These are phyloP conservation scores for Pseudogymnoascus sp. DNA, from an alignment of 2,329 filamentous ascomycete genomes.

Conservation along the genomic window DNA sequence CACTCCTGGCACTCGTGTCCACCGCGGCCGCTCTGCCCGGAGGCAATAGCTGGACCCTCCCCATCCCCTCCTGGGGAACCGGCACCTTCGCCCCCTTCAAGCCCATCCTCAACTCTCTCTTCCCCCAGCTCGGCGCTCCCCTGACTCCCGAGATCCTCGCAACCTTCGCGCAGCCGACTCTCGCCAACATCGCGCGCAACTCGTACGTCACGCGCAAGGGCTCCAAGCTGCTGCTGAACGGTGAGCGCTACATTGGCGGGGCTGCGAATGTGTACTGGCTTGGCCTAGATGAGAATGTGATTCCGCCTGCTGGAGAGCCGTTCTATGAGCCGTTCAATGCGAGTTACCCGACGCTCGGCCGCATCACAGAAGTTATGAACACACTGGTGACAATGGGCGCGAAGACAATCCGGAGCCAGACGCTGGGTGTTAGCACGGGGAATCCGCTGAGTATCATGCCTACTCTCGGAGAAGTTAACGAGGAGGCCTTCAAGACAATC, in stretches of 20 bases:
- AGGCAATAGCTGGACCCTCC: constrained; percentile 94
- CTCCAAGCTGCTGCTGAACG: constrained; percentile 31
- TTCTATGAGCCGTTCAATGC: constrained; percentile 38
- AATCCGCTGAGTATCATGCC: constrained; percentile 43
- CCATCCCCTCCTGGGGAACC: constrained; percentile 72
- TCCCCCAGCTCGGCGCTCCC: constrained; percentile 10
- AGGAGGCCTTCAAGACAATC: constrained; percentile 38
- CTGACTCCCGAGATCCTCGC: constrained; percentile 20
- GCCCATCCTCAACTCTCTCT: constrained; percentile 37
- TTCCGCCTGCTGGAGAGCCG: constrained; percentile 36
- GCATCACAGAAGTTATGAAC: constrained; percentile 40
- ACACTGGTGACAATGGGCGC: constrained; percentile 39
- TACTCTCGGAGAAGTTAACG: constrained; percentile 33
- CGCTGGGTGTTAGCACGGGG: constrained; percentile 39
- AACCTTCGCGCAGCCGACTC: constrained; percentile 16
- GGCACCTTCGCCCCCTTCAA: constrained; percentile 93
- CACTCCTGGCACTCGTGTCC: constrained; percentile 29
- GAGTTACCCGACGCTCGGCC: constrained; percentile 40
- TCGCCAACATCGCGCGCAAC: constrained; percentile 17
- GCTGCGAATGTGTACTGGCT: constrained; percentile 47
- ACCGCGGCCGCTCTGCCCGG: constrained; percentile 69
- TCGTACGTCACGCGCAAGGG: constrained; percentile 31
- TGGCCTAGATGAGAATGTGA: constrained; percentile 43
- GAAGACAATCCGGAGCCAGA: constrained; percentile 39
- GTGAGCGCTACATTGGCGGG: constrained; percentile 37